phyloP scores from a whole-genome alignment of 176 grass and related monocot genomes.

The Hyparrhenia diplandra region DNA sequence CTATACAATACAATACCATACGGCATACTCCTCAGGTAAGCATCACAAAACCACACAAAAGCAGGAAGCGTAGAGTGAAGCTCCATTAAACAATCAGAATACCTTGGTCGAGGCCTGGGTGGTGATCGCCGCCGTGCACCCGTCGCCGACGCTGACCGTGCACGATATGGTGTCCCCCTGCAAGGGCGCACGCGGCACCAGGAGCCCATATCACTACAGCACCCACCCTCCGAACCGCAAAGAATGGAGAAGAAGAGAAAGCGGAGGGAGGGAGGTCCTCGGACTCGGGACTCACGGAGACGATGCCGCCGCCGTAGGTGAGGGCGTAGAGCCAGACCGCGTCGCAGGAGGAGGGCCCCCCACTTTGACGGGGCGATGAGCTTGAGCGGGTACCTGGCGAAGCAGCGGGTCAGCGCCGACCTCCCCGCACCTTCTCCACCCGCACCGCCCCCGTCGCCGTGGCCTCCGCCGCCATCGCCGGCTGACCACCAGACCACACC shows the following conservation, averaged over 20 bases:
- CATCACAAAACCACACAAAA: background rate
- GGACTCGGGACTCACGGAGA: slow-evolving; percentile 63
- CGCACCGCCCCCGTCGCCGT: slow-evolving; percentile 51
- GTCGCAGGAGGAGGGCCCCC: slow-evolving; percentile 36
- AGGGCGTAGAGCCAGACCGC: slow-evolving; percentile 79
- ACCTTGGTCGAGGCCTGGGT: slow-evolving; percentile 97
- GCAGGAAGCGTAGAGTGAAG: too few relatives aligned
- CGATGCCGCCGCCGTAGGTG: slow-evolving; percentile 91
- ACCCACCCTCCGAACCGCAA: background rate
- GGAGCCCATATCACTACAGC: background rate
- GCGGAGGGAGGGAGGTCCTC: background rate
- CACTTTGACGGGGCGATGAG: slow-evolving; percentile 87
- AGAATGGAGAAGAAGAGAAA: background rate
- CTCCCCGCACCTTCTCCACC: slow-evolving; percentile 73
- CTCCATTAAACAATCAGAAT: background rate
- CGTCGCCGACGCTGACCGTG: slow-evolving; percentile 55
- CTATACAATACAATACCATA: background rate
- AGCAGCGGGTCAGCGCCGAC: slow-evolving; percentile 73
- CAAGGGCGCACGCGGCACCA: background rate
- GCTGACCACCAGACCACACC: background rate
- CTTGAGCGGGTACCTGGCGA: slow-evolving; percentile 87
- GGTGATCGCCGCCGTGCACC: slow-evolving; percentile 68
- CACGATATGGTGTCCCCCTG: slow-evolving; percentile 76
- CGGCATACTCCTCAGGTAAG: background rate
- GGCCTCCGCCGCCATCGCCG: background rate